phyloP scores from a whole-genome alignment of 139 green algal species.

The Picochlorum costavermella region DNA sequence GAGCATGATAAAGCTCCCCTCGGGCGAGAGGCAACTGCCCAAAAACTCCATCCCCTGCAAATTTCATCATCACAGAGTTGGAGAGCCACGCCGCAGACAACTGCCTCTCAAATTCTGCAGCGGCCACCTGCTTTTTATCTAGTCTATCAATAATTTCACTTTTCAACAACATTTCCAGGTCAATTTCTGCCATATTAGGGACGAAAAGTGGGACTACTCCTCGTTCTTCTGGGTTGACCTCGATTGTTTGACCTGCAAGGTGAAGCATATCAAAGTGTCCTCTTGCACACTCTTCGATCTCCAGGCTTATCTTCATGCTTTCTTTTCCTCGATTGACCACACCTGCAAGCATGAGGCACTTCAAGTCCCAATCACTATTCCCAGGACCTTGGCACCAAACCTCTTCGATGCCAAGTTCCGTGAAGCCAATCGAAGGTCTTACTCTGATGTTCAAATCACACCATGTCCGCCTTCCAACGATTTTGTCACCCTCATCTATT shows the following conservation, averaged over 20 bases:
- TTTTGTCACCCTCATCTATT: too few relatives aligned
- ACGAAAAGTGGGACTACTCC: not conserved
- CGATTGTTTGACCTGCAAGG: not conserved
- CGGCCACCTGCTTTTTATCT: not conserved
- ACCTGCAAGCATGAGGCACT: slow-evolving; percentile 5
- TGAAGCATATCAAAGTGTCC: too few relatives aligned
- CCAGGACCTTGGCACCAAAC: not conserved
- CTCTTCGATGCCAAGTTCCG: slow-evolving; percentile 9
- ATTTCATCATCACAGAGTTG: not conserved
- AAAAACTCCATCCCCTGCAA: not conserved
- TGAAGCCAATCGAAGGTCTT: slow-evolving; percentile 3
- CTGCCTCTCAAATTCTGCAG: not conserved
- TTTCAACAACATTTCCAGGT: not conserved
- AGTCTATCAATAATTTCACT: not conserved
- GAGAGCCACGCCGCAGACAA: not conserved
- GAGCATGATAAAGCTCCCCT: not conserved
- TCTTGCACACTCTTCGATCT: too few relatives aligned
- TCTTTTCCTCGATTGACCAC: slow-evolving; percentile 5
- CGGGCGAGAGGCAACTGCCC: not conserved
- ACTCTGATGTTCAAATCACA: slow-evolving; percentile 1
- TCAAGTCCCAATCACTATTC: not conserved
- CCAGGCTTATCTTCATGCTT: not conserved
- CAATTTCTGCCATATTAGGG: not conserved
- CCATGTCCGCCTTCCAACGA: slow-evolving; percentile 2
- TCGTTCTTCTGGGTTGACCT: not conserved